A percentile compares a stretch with the other conserved stretches of the same genome.
phyloP scores from a whole-genome alignment of 768 basidiomycete genomes.

The Lentinula guzmanii region DNA sequence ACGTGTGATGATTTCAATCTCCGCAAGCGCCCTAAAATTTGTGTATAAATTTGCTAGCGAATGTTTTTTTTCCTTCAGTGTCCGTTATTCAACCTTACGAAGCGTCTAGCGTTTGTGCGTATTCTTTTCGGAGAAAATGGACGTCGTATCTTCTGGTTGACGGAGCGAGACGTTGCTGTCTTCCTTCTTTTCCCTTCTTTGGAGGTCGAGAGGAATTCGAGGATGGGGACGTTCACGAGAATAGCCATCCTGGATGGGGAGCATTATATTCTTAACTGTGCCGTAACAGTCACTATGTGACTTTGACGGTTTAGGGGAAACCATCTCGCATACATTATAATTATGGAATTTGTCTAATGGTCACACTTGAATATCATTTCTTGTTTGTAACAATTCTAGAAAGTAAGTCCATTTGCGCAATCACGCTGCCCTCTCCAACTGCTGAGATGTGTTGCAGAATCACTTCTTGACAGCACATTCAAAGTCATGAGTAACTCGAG shows the following conservation, averaged over 20 bases:
- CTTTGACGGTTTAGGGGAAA: constrained; percentile 76
- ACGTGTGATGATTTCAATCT: not conserved
- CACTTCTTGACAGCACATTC: no score
- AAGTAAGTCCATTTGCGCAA: no score
- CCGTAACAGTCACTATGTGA: constrained; percentile 70
- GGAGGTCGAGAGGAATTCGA: constrained; percentile 9
- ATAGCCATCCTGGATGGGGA: constrained; percentile 33
- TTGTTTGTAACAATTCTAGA: no score
- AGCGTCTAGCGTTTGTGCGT: constrained; percentile 46
- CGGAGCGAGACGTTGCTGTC: constrained; percentile 59
- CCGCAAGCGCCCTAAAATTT: not conserved
- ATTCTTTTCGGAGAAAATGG: constrained; percentile 46
- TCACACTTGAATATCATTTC: no score
- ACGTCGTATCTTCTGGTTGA: constrained; percentile 67
- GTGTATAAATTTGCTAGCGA: not conserved
- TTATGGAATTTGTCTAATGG: no score
- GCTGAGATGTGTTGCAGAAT: no score
- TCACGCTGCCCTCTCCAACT: no score
- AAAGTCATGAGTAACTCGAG: no score
- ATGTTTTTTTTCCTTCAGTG: constrained; percentile 37
- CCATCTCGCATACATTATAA: constrained; percentile 64
- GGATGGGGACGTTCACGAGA: constrained; percentile 41
- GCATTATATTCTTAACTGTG: constrained; percentile 80
- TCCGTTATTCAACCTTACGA: constrained; percentile 59
- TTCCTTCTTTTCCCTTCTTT: constrained; percentile 12